These are phyloP conservation scores for Lactarius pseudohatsudake DNA, from an alignment of 768 basidiomycete genomes.

Conservation along the genomic window DNA sequence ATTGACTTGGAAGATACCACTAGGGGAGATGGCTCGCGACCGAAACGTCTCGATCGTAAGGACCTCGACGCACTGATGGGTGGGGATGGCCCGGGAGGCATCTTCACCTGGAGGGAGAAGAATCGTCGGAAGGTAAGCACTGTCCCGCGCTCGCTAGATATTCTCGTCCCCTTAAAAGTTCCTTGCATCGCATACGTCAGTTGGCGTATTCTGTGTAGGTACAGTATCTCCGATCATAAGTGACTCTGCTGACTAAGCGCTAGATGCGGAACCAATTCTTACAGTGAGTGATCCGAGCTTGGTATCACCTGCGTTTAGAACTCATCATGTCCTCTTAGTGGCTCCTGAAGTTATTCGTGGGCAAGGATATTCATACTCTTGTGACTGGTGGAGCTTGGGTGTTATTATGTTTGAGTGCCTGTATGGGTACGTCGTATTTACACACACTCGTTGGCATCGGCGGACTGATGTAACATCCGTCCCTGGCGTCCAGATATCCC, in stretches of 20 bases:
- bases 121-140: conserved; percentile 81
- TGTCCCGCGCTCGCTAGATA: conserved; percentile 34
- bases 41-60: conserved; percentile 75
- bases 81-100: conserved; percentile 72
- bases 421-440: conserved; percentile 68
- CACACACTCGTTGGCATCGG: conserved; percentile 17
- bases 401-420: conserved; percentile 97
- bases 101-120: conserved; percentile 96
- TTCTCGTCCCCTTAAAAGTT: conserved; percentile 11
- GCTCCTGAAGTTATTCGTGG: conserved; percentile 89
- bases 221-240: conserved; percentile 10
- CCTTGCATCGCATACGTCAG: conserved; percentile 39
- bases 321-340: conserved; percentile 49
- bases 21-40: conserved; percentile 67
- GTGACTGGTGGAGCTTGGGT: conserved; percentile 98
- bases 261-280: conserved; percentile 84
- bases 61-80: conserved; percentile 86
- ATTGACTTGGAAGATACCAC: conserved; percentile 87
- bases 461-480: conserved; percentile 19
- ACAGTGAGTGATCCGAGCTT: conserved; percentile 55
- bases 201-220: conserved; percentile 87
- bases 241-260: conserved; percentile 33
- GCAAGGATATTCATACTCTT: conserved; percentile 90
- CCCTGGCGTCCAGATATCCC: conserved; percentile 62
- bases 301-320: background rate